phyloP scores from a whole-genome alignment of 495 filamentous ascomycete species.

The Bryoglossum gracile region DNA sequence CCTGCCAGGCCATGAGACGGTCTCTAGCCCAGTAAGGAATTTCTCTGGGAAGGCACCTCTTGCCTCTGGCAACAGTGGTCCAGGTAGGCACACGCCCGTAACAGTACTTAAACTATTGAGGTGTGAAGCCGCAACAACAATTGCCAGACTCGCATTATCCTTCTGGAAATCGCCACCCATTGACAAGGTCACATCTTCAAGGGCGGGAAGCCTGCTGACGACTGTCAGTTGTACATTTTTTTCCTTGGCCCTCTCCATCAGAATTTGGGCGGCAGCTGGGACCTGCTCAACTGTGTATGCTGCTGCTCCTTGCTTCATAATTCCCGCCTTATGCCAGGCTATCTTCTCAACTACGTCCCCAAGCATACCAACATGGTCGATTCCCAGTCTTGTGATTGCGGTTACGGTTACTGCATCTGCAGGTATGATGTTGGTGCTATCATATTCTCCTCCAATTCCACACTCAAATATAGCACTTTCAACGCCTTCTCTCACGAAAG shows the following conservation, averaged over 20 bases:
- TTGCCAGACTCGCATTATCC: conserved; percentile 77
- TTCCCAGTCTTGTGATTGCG: conserved; percentile 78
- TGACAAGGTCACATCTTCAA: conserved; percentile 48
- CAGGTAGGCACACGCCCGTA: conserved; percentile 58
- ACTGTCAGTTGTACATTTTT: conserved; percentile 37
- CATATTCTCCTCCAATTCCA: conserved; percentile 89
- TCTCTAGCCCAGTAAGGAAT: conserved; percentile 30
- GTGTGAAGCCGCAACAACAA: conserved; percentile 60
- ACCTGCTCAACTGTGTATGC: conserved; percentile 75
- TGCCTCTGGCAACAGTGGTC: conserved; percentile 3
- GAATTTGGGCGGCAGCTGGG: conserved; percentile 55
- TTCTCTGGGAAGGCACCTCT: conserved; percentile 18
- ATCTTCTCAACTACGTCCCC: conserved; percentile 84
- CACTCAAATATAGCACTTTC: conserved; percentile 84
- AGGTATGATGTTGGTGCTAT: conserved; percentile 79
- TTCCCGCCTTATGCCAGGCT: conserved; percentile 95
- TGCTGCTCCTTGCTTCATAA: conserved; percentile 67
- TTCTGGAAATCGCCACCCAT: conserved; percentile 74
- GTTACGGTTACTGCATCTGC: conserved; percentile 54
- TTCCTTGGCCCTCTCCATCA: conserved; percentile 62
- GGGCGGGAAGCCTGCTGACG: conserved; percentile 1
- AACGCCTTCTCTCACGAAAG: conserved; percentile 73
- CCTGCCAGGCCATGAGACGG: conserved; percentile 37
- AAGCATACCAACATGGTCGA: conserved; percentile 81
- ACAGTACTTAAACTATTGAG: conserved; percentile 57